Percentiles rank a stretch among this genome's conserved stretches.
These are phyloP conservation scores for Ogataea corticis DNA, from an alignment of 805 yeast species.

Conservation along the genomic window DNA sequence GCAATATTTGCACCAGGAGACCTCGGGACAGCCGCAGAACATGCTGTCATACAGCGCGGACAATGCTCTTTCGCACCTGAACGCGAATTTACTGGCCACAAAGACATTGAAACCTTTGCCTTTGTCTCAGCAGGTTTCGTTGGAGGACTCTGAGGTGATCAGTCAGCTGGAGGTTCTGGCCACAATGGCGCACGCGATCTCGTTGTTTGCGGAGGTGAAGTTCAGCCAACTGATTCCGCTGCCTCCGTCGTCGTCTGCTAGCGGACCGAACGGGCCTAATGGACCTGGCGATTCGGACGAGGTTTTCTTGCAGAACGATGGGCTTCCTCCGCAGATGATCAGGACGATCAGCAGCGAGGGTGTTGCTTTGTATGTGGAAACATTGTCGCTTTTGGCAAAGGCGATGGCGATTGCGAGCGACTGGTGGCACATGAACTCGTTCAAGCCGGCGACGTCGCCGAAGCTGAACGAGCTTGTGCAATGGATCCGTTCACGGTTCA, in stretches of 20 bases:
- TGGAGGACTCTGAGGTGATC: constrained; percentile 40
- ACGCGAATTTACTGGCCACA: constrained; percentile 14
- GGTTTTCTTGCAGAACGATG: constrained; percentile 37
- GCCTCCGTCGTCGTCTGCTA: constrained; percentile 48
- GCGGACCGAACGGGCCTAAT: constrained; percentile 4
- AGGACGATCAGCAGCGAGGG: constrained; percentile 80
- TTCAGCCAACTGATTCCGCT: constrained; percentile 80
- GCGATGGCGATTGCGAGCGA: constrained; percentile 85
- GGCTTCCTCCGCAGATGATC: constrained; percentile 57
- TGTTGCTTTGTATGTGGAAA: constrained; percentile 78
- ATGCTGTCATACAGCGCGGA: constrained; percentile 14
- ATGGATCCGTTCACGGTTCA: constrained; percentile 87
- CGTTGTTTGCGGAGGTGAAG: constrained; percentile 87
- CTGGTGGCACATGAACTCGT: constrained; percentile 75
- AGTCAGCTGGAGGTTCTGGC: constrained; percentile 68
- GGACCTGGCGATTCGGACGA: constrained; percentile 22
- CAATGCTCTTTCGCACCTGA: constrained; percentile 18
- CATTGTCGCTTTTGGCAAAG: constrained; percentile 75
- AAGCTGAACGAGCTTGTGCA: constrained; percentile 74
- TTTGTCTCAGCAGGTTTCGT: constrained; percentile 22
- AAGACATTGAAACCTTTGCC: constrained; percentile 29
- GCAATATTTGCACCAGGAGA: constrained; percentile 7
- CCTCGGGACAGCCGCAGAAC: constrained; percentile 14
- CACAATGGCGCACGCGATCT: constrained; percentile 88
- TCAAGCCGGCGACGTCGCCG: constrained; percentile 35